A percentile compares a stretch with the other conserved stretches of the same genome.
Evolutionary conservation across 23 red algal genomes (phyloP).

Genomic region (Gracilaria domingensis): DNA sequence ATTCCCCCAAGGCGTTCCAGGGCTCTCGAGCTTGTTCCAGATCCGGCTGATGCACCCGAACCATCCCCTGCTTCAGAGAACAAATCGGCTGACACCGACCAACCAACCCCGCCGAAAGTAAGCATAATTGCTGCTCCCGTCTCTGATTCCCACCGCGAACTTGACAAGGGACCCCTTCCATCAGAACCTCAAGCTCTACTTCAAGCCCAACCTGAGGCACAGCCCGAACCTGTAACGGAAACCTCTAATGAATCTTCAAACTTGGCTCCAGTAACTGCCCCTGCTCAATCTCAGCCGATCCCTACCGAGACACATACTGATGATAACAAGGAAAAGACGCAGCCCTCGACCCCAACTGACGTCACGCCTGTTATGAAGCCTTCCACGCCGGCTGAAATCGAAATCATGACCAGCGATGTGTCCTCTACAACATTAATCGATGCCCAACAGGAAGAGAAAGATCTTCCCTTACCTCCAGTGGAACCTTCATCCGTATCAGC

Average conservation of each 20-base stretch:
- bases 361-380: constrained; percentile 2
- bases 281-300: not conserved
- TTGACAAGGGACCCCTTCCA: not conserved
- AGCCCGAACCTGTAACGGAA: constrained; percentile 13
- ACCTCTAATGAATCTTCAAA: constrained; percentile 17
- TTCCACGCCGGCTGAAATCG: constrained; percentile 24
- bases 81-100: constrained; percentile 6
- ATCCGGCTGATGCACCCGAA: constrained; percentile 51
- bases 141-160: not conserved
- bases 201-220: not conserved
- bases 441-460: constrained; percentile 30
- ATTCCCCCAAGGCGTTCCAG: constrained; percentile 33
- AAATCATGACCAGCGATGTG: constrained; percentile 46
- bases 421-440: constrained; percentile 17
- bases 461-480: not conserved
- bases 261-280: not conserved
- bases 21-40: constrained; percentile 46
- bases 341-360: not conserved
- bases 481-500: not conserved
- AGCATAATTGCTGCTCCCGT: not conserved
- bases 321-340: constrained; percentile 28
- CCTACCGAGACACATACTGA: not conserved
- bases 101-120: not conserved
- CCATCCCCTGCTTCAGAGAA: constrained; percentile 37
- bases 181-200: constrained; percentile 4